phyloP scores from a whole-genome alignment of 257 asterid species.

The Ehretia macrophylla region DNA sequence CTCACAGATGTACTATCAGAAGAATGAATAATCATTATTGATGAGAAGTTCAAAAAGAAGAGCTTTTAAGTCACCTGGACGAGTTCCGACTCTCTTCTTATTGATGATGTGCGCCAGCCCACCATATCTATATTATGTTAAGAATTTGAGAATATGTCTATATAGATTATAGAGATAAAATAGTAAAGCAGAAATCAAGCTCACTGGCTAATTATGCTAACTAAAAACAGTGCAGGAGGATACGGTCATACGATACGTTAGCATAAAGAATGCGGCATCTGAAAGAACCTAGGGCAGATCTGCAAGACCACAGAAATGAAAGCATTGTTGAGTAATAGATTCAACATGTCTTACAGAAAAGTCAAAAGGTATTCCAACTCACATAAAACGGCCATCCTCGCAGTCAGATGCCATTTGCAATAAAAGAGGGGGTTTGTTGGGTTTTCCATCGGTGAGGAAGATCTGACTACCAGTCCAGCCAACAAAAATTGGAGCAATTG shows the following conservation, averaged over 20 bases:
- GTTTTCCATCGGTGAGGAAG: constrained; percentile 47
- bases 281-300: constrained; percentile 89
- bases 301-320: constrained; percentile 30
- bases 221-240: constrained; percentile 27
- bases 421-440: constrained; percentile 76
- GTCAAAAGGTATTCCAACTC: constrained; percentile 24
- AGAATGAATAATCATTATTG: background rate
- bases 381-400: constrained; percentile 76
- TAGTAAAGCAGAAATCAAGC: background rate
- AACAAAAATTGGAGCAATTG: constrained; percentile 51
- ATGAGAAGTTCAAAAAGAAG: background rate
- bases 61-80: constrained; percentile 44
- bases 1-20: background rate
- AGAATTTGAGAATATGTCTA: constrained; percentile 35
- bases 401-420: constrained; percentile 80
- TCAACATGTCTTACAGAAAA: constrained; percentile 13
- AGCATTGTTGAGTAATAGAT: constrained; percentile 10
- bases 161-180: constrained; percentile 15
- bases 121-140: constrained; percentile 73
- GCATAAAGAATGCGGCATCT: constrained; percentile 74
- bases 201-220: background rate
- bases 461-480: constrained; percentile 40
- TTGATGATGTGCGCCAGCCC: constrained; percentile 97
- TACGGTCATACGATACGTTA: constrained; percentile 85
- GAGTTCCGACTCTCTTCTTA: constrained; percentile 84